Evolutionary conservation across 164 flowering plant species (phyloP), one percentile per base, ranked within the genome.

Genomic region (Piper longum): DNA sequence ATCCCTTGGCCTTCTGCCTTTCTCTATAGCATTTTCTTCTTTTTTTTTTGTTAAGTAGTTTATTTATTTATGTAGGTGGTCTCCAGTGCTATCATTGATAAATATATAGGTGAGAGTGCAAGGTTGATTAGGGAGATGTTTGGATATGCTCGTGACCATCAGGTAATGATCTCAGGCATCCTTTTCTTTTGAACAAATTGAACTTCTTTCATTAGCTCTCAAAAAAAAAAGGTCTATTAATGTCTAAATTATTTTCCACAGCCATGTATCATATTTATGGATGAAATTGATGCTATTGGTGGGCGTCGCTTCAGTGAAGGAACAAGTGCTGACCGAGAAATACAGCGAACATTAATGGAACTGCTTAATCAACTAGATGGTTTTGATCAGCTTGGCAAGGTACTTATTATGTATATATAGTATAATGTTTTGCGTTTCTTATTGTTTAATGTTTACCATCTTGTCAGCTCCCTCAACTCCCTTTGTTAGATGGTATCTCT

Each of bases 231-330:
- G 11, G 18, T 69, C 39, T 41, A 12, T 4, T 70, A 72, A 44
- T 5, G 9, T 48, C 9, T 5, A 14, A 48, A 9, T 6, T 14
- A 65, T 3, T 43, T 45, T 79, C 17, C 72, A 57, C 14, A 89
- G 95, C 98, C 97, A 7, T 91, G 98, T 81, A 91, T 91, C 70
- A 91, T 89, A 61, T 95, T 93, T 71, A 95, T 95, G 95, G 96
- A 90, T 74, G 97, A 95, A 74, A 91, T 95, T 61, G 99, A 95
- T 83, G 97, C 96, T 56, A 88, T 95, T 77, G 97, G 97, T 62
- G 96, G 96, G 8, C 91, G 95, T 57, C 92, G 99, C 56, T 87
- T 95, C 57, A 85, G 93, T 64, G 93, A 87, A 72, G 99, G 97
- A 59, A 88, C 93, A 42, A 88, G 93, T 77, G 91, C 95, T 61